Percentiles rank a stretch among this genome's conserved stretches.
Conservation (phyloP, 352 stramenopile genomes). For the Phytophthora megakarya region DNA sequence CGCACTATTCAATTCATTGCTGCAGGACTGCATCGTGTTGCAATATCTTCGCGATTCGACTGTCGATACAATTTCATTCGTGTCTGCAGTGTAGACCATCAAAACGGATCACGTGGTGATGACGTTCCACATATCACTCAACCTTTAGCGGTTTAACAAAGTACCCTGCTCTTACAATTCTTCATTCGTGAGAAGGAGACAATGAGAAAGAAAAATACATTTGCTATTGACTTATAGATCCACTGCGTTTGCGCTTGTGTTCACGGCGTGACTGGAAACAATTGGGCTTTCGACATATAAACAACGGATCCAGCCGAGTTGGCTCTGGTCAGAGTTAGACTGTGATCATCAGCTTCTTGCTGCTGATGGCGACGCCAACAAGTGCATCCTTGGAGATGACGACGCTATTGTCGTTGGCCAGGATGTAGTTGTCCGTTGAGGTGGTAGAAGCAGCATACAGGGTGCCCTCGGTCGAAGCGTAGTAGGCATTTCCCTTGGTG, state of each 20-base stretch:
- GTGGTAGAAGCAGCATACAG: constrained; percentile 56
- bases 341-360: constrained; percentile 64
- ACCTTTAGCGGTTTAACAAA: too few relatives aligned
- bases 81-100: constrained; percentile 1
- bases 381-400: constrained; percentile 80
- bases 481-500: constrained; percentile 62
- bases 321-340: constrained; percentile 25
- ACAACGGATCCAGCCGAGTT: constrained; percentile 16
- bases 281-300: constrained; percentile 13
- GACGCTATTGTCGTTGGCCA: constrained; percentile 70
- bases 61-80: constrained; percentile 4
- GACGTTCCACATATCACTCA: too few relatives aligned
- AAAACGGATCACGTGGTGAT: constrained; percentile 17
- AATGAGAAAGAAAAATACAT: constrained; percentile 7
- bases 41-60: background rate
- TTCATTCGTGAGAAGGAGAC: background rate
- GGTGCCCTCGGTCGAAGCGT: constrained; percentile 64
- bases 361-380: constrained; percentile 69
- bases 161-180: too few relatives aligned
- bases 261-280: constrained; percentile 7
- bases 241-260: constrained; percentile 9
- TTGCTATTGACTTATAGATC: constrained; percentile 23
- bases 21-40: constrained; percentile 1
- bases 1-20: background rate
- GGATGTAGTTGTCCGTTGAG: constrained; percentile 61